Evolutionary conservation across 2,329 filamentous ascomycete genomes (phyloP), one percentile per base, ranked within the genome.

Genomic region (Diatrype stigma): DNA sequence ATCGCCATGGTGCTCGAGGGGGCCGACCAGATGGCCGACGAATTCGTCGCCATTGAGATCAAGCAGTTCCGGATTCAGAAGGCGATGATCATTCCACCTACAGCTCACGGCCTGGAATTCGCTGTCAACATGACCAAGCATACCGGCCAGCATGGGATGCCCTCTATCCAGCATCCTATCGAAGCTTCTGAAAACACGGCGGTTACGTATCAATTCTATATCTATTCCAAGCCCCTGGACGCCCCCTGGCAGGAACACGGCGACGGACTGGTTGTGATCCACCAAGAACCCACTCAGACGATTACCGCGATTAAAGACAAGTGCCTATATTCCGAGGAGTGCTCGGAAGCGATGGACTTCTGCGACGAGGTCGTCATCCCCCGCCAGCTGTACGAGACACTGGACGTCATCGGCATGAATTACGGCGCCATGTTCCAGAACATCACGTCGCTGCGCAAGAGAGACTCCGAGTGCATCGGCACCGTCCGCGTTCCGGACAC

Each of bases 341-440:
- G 60, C 38, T 21, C 50, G 8, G 34, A 52, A 8, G 48, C 47
- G 16, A 51, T 51, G 26, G 49, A 53, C 3, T 42, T 21, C 5
- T 74, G 71, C 60, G 62, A 61, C 3, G 63, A 70, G 16, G n/a
- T 50, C 1, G 38, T 76, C 5, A 62, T 66, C 3, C 69, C 75
- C 7, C 67, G 73, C 3, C 74, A 79, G 47, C 63, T 81, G 3
- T 81, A 81, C 52, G 76, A 80, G 52, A 63, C 66, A 4, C 65
- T 81, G 6, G 73, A 80, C 48, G 70, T 72, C 10, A 69, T 78
- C 1, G 78, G 78, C 12, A 73, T 81, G 66, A 72, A 75, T 46
- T 81, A 81, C 49, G 78, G 78, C 0, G 64, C 71, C 1, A 59
- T 72, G 2, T 81, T 81, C 58, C 75, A 72, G 42, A 81, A 80